These are phyloP conservation scores for Dictyostelium purpureum DNA, from an alignment of 78 protist species.

Conservation along the genomic window DNA sequence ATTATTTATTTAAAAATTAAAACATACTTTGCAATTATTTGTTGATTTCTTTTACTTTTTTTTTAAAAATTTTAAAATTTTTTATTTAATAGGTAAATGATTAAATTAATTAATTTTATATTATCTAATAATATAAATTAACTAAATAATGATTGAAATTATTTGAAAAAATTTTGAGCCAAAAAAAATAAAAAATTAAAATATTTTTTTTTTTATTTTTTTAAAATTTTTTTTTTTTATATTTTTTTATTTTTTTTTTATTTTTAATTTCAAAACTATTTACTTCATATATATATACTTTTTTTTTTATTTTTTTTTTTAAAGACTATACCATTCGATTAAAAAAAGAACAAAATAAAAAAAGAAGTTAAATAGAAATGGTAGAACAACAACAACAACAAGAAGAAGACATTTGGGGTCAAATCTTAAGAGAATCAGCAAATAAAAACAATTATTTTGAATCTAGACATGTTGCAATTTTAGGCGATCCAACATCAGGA, in stretches of 20 bases:
- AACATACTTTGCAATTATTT: background rate
- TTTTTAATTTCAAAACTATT: background rate
- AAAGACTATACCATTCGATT: background rate
- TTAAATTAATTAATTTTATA: too few relatives aligned
- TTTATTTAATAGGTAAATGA: too few relatives aligned
- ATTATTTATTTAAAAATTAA: background rate
- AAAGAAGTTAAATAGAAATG: background rate
- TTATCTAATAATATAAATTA: too few relatives aligned
- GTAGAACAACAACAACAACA: conserved; percentile 11
- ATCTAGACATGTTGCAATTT: conserved; percentile 50
- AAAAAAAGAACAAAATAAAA: background rate
- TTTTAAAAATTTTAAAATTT: too few relatives aligned
- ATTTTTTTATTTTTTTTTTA: background rate
- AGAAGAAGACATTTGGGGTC: conserved; percentile 79
- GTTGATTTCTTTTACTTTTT: background rate
- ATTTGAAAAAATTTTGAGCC: background rate
- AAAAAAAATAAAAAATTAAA: too few relatives aligned
- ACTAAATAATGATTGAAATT: too few relatives aligned
- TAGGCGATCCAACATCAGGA: conserved; percentile 72
- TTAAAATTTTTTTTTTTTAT: conserved; percentile 7
- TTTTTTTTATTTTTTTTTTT: background rate
- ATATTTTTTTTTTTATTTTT: too few relatives aligned
- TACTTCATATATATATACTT: background rate
- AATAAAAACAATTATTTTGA: conserved; percentile 65
- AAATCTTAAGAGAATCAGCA: conserved; percentile 58